Percentiles rank a stretch among this genome's conserved stretches.
Evolutionary conservation across 1,139 yeast genomes (phyloP).

Genomic region (Candida anutae): DNA sequence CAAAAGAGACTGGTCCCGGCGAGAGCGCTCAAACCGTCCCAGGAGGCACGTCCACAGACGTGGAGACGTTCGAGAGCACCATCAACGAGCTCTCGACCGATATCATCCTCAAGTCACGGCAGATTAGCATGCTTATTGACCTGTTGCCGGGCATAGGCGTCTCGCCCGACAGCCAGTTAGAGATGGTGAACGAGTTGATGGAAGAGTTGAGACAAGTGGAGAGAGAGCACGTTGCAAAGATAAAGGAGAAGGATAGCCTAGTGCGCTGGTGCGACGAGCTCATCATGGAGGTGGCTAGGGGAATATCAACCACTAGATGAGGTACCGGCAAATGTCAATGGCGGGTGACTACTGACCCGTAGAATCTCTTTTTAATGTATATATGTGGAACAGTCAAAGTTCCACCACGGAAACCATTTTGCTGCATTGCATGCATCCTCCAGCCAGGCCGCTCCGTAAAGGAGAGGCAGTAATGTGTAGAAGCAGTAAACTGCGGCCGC

Average conservation of each 20-base stretch:
- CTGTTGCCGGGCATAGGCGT: constrained; percentile 92
- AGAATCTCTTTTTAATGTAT: not conserved
- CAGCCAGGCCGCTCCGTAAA: constrained; percentile 31
- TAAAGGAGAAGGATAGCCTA: constrained; percentile 59
- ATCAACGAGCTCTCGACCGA: constrained; percentile 75
- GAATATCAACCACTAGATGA: constrained; percentile 29
- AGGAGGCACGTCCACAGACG: not conserved
- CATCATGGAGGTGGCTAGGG: constrained; percentile 54
- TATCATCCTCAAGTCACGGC: constrained; percentile 77
- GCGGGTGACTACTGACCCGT: no score
- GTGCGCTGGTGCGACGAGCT: constrained; percentile 61
- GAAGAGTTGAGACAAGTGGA: constrained; percentile 58
- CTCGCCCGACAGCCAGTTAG: constrained; percentile 66
- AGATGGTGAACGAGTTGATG: constrained; percentile 56
- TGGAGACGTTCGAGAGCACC: constrained; percentile 42
- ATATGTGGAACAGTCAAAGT: constrained; percentile 20
- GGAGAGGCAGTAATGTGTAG: constrained; percentile 20
- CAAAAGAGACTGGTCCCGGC: constrained; percentile 5
- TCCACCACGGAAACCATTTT: constrained; percentile 27
- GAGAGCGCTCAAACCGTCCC: not conserved
- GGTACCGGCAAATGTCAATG: no score
- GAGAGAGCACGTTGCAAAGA: constrained; percentile 46
- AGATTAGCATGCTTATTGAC: constrained; percentile 77
- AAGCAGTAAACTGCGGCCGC: constrained; percentile 13
- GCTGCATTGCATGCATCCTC: constrained; percentile 16